phyloP scores from a whole-genome alignment of 1,139 yeast species.

The Suzukiozyma palmioleophila region DNA sequence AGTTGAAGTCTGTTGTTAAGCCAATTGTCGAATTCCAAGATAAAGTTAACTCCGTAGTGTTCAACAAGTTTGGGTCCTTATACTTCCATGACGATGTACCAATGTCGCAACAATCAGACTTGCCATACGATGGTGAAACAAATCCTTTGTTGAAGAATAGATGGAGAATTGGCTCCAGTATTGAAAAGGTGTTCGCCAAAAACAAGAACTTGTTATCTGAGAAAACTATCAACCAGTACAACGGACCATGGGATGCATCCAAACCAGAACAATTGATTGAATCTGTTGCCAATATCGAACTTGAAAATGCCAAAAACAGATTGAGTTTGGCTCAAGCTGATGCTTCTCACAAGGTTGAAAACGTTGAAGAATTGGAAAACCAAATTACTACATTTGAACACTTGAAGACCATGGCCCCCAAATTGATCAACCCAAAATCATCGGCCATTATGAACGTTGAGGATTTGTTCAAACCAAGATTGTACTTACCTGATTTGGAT shows the following conservation, averaged over 20 bases:
- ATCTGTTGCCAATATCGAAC: constrained; percentile 63
- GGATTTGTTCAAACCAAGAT: constrained; percentile 67
- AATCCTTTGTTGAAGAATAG: constrained; percentile 52
- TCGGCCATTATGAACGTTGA: constrained; percentile 53
- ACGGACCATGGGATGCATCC: constrained; percentile 74
- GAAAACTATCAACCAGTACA: constrained; percentile 39
- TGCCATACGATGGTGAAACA: constrained; percentile 66
- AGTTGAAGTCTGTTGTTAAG: constrained; percentile 52
- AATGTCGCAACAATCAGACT: constrained; percentile 31
- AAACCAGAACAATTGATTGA: constrained; percentile 57
- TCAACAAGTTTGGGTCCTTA: constrained; percentile 75
- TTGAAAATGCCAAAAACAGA: constrained; percentile 57
- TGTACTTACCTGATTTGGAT: constrained; percentile 79
- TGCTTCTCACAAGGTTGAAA: constrained; percentile 40
- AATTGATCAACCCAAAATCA: constrained; percentile 49
- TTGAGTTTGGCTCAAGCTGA: constrained; percentile 54
- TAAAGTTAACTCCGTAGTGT: constrained; percentile 46
- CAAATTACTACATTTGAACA: constrained; percentile 59
- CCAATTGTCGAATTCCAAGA: constrained; percentile 61
- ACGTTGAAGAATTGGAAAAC: constrained; percentile 37
- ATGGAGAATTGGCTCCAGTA: constrained; percentile 91
- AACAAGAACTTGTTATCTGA: constrained; percentile 48
- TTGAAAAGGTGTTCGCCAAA: constrained; percentile 74
- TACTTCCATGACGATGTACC: constrained; percentile 66
- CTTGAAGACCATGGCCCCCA: constrained; percentile 50